Evolutionary conservation across 176 grass and related monocot genomes (phyloP).

Genomic region (Oropetium thomaeum): DNA sequence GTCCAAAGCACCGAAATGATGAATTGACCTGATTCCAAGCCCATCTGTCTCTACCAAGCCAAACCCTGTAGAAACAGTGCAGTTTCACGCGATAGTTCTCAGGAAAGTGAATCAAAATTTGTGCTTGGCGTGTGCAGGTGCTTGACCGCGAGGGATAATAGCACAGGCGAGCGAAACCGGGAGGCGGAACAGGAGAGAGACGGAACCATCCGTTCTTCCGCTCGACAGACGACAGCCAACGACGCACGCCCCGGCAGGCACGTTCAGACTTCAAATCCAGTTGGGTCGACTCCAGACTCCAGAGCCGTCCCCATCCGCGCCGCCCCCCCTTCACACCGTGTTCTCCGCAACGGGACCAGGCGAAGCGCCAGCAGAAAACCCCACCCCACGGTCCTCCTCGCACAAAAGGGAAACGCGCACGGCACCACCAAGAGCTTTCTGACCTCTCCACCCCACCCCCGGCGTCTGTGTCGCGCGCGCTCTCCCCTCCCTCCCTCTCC

Average conservation of each 20-base stretch:
- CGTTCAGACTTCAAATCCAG: not conserved
- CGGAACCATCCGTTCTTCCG: not conserved
- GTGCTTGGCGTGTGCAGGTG: not conserved
- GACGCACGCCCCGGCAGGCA: not conserved
- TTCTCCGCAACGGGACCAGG: not conserved
- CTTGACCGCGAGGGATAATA: not conserved
- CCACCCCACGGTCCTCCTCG: not conserved
- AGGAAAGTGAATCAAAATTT: not conserved
- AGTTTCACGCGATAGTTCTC: not conserved
- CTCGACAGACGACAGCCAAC: not conserved
- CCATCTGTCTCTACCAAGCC: too few relatives aligned
- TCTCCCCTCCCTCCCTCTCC: not conserved
- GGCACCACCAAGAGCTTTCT: not conserved
- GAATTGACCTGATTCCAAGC: not conserved
- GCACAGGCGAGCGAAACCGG: not conserved
- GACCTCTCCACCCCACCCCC: slow-evolving; percentile 11
- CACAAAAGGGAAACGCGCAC: not conserved
- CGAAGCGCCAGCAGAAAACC: not conserved
- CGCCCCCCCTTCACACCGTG: not conserved
- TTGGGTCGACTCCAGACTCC: not conserved
- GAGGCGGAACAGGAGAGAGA: not conserved
- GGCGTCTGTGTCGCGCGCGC: slow-evolving; percentile 4
- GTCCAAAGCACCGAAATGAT: not conserved
- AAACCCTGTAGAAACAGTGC: not conserved
- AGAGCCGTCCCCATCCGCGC: slow-evolving; percentile 22